Percentiles rank a stretch among this genome's conserved stretches.
These are phyloP conservation scores for Seiridium unicorne DNA, from an alignment of 2,329 filamentous ascomycete species.

Conservation along the genomic window DNA sequence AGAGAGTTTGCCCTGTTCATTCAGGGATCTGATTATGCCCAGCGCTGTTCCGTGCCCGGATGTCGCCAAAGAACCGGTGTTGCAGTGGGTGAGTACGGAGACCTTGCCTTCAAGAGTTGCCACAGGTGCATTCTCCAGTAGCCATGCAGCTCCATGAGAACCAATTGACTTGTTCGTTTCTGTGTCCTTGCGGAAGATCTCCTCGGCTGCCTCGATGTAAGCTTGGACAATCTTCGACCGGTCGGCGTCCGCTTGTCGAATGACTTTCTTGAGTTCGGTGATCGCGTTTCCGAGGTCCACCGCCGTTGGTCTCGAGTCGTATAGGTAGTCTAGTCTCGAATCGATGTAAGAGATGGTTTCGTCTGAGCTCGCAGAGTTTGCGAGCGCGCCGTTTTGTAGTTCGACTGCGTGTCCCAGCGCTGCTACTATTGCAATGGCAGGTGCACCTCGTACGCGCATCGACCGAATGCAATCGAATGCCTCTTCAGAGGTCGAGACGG, in stretches of 20 bases:
- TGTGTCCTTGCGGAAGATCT: slow-evolving; percentile 84
- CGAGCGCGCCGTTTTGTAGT: slow-evolving; percentile 55
- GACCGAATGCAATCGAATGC: slow-evolving; percentile 80
- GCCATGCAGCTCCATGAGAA: slow-evolving; percentile 78
- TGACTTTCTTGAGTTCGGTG: slow-evolving; percentile 67
- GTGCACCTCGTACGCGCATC: slow-evolving; percentile 80
- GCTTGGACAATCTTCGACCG: slow-evolving; percentile 59
- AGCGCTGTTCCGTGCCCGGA: slow-evolving; percentile 97
- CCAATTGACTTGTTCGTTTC: slow-evolving; percentile 87
- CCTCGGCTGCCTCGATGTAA: slow-evolving; percentile 79
- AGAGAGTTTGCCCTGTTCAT: slow-evolving; percentile 62
- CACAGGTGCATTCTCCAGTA: slow-evolving; percentile 56
- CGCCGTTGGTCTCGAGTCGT: slow-evolving; percentile 86
- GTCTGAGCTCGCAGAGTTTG: slow-evolving; percentile 41
- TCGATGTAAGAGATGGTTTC: slow-evolving; percentile 72
- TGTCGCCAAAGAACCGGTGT: slow-evolving; percentile 94
- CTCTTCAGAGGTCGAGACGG: slow-evolving; percentile 67
- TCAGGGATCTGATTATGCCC: slow-evolving; percentile 85
- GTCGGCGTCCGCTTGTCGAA: slow-evolving; percentile 49
- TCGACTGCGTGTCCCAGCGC: slow-evolving; percentile 86
- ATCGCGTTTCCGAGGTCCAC: slow-evolving; percentile 94
- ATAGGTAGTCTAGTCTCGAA: slow-evolving; percentile 78
- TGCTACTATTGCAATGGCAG: slow-evolving; percentile 97
- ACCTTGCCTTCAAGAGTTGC: slow-evolving; percentile 51
- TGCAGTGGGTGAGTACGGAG: slow-evolving; percentile 95